Percentiles rank a stretch among this genome's conserved stretches.
Conservation (phyloP, 768 basidiomycete genomes). For the Rhodosporidiobolus sp. region DNA sequence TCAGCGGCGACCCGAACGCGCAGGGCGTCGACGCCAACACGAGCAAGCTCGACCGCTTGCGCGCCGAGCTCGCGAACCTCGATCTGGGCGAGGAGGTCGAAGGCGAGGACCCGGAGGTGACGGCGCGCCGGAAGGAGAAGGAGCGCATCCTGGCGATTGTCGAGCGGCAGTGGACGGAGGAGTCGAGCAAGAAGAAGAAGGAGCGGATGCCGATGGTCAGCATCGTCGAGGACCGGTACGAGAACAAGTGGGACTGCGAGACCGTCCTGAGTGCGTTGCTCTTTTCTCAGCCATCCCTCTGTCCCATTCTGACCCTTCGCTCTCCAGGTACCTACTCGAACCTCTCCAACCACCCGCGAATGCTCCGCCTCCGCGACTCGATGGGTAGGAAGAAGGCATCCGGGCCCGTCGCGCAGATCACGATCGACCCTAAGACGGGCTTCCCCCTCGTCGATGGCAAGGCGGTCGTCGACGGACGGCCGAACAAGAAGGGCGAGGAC, state of each 20-base stretch:
- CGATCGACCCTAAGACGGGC: slow-evolving; percentile 71
- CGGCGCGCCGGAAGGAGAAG: slow-evolving; percentile 35
- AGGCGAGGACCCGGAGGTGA: slow-evolving; percentile 53
- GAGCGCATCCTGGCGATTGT: slow-evolving; percentile 38
- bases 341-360: slow-evolving; percentile 89
- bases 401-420: slow-evolving; percentile 61
- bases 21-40: slow-evolving; percentile 58
- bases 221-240: slow-evolving; percentile 54
- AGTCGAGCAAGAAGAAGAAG: slow-evolving; percentile 42
- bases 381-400: slow-evolving; percentile 44
- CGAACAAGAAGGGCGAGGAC: slow-evolving; percentile 31
- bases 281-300: not conserved
- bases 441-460: slow-evolving; percentile 59
- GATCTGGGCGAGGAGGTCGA: slow-evolving; percentile 47
- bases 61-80: slow-evolving; percentile 55
- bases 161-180: slow-evolving; percentile 49
- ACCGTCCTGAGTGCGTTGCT: slow-evolving; percentile 76
- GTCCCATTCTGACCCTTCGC: not conserved
- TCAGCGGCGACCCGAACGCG: not conserved
- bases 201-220: slow-evolving; percentile 47
- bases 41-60: slow-evolving; percentile 69
- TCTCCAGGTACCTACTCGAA: slow-evolving; percentile 86
- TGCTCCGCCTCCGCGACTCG: slow-evolving; percentile 66
- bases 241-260: slow-evolving; percentile 87
- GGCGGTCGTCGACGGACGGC: slow-evolving; percentile 39